Evolutionary conservation across 2,329 filamentous ascomycete species (phyloP).

Genomic region (Xylariales sp.): DNA sequence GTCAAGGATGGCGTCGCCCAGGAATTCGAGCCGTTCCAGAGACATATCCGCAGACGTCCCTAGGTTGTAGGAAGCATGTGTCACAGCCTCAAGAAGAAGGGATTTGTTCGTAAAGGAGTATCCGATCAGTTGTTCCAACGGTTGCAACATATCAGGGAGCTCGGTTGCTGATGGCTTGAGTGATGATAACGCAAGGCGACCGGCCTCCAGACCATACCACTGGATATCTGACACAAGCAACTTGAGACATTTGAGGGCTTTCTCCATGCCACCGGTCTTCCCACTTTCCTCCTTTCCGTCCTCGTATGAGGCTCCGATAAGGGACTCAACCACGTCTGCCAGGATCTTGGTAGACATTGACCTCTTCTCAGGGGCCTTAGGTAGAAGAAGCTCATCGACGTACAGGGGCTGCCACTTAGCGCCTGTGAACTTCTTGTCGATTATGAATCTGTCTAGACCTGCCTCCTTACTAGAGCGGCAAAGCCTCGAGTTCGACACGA

Average conservation of each 20-base stretch:
- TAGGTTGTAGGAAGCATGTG: constrained; percentile 59
- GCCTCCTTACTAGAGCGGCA: constrained; percentile 56
- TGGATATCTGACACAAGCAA: constrained; percentile 58
- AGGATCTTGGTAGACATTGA: constrained; percentile 63
- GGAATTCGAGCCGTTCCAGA: constrained; percentile 76
- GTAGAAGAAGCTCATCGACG: constrained; percentile 35
- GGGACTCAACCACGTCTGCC: constrained; percentile 81
- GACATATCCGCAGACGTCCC: constrained; percentile 33
- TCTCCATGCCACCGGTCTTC: constrained; percentile 57
- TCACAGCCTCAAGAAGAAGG: constrained; percentile 74
- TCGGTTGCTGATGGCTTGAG: constrained; percentile 29
- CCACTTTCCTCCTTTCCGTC: no score
- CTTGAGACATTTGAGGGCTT: constrained; percentile 59
- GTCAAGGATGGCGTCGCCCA: constrained; percentile 84
- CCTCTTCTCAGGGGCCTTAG: constrained; percentile 10
- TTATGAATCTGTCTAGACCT: constrained; percentile 69
- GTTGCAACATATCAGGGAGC: constrained; percentile 36
- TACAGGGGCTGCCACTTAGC: constrained; percentile 69
- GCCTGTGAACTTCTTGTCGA: constrained; percentile 62
- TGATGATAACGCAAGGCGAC: constrained; percentile 39
- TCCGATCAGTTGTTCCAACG: constrained; percentile 62
- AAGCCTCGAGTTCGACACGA: constrained; percentile 74
- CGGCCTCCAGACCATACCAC: constrained; percentile 44
- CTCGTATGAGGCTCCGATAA: constrained; percentile 72
- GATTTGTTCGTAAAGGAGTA: constrained; percentile 65